Evolutionary conservation across 2,329 filamentous ascomycete species (phyloP), one percentile per base, ranked within the genome.

Genomic region (Calonectria pseudoreteaudii): DNA sequence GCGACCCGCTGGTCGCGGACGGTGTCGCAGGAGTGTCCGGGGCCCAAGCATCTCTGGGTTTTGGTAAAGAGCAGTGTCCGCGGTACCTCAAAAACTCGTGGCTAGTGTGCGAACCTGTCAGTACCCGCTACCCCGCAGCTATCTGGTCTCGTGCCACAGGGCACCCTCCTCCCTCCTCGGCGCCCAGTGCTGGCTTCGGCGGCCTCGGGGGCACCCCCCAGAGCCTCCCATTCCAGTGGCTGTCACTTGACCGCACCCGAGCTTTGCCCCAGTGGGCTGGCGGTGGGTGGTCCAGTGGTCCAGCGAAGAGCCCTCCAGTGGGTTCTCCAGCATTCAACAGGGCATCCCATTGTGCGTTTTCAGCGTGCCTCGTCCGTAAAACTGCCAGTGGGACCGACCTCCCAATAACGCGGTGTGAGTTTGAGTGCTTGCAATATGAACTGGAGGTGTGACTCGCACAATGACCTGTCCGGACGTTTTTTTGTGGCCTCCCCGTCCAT

Each of bases 171-270:
- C 67, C 49, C 79, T 73, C 78, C 53, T 28, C 50, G 60, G 44
- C 72, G 62, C 79, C 78, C 79, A 80, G 79, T 80, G 78, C 34
- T 49, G 76, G 69, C 66, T 73, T 66, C 77, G 73, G 76, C 50
- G 65, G 56, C 75, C 71, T 79, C 76, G 74, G 76, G 56, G 65
- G 65, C 74, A 75, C 75, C 56, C 50, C 77, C 78, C 78, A 26
- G 65, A 36, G 50, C 18, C 47, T 62, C 23, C 60, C 73, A 74
- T 80, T 80, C 79, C 78, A 80, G 71, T 67, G 68, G 62, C 58
- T 50, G 72, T 80, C 79, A 80, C 77, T 78, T 80, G 79, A 80
- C 79, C 73, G 73, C 71, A 74, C 74, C 36, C 71, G 66, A 75
- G 74, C 73, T 76, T 64, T 66, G 69, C 65, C 53, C 72, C 64